Evolutionary conservation across 1,284 basidiomycete genomes (phyloP).

Genomic region (Kalmanozyma brasiliensis): DNA sequence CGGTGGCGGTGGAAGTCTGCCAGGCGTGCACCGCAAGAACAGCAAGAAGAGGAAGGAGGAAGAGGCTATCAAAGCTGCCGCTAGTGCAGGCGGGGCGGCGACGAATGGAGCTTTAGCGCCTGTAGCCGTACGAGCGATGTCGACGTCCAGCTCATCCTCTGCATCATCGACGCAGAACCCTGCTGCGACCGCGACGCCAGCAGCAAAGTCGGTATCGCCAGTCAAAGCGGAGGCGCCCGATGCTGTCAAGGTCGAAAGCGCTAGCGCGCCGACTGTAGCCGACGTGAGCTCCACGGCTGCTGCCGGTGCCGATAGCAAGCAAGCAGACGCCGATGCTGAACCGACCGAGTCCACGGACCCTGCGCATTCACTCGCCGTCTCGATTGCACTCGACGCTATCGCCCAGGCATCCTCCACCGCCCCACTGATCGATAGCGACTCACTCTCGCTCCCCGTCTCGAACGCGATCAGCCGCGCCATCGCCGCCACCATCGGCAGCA

Average conservation of each 20-base stretch:
- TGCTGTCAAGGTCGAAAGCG: slow-evolving; percentile 13
- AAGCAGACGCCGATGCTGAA: background rate
- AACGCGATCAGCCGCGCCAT: slow-evolving; percentile 38
- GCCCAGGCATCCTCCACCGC: slow-evolving; percentile 16
- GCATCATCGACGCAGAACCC: slow-evolving; percentile 17
- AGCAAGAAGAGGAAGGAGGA: slow-evolving; percentile 50
- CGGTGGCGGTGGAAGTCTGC: slow-evolving; percentile 55
- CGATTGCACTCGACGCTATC: slow-evolving; percentile 32
- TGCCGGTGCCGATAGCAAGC: background rate
- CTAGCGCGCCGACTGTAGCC: background rate
- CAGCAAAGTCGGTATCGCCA: slow-evolving; percentile 1
- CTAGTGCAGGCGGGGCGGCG: slow-evolving; percentile 13
- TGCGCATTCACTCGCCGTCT: slow-evolving; percentile 28
- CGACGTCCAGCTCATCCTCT: slow-evolving; percentile 8
- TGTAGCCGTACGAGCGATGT: background rate
- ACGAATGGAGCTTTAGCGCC: background rate
- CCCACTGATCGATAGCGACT: slow-evolving; percentile 13
- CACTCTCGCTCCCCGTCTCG: slow-evolving; percentile 26
- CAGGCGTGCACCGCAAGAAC: slow-evolving; percentile 53
- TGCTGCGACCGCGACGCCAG: background rate
- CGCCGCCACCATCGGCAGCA: slow-evolving; percentile 33
- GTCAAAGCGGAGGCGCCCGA: background rate
- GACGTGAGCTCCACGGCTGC: background rate
- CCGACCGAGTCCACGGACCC: slow-evolving; percentile 4
- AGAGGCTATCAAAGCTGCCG: slow-evolving; percentile 26